Evolutionary conservation across 225 moss, liverwort and hornwort genomes (phyloP).

Genomic region (Climacium dendroides): DNA sequence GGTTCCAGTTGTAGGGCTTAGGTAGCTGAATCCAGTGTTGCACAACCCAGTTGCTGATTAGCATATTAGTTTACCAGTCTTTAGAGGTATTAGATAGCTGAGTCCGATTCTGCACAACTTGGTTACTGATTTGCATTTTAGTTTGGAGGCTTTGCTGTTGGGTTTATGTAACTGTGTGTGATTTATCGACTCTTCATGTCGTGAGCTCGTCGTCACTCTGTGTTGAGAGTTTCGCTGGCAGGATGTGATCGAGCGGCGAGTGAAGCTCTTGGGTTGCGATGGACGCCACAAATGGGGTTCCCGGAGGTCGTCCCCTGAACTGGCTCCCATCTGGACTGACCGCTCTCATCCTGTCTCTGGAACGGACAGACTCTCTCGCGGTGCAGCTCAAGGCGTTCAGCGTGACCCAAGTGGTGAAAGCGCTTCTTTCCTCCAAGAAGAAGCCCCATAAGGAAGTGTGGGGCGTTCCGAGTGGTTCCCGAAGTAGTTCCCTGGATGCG

Average conservation of each 20-base stretch:
- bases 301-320: conserved; percentile 12
- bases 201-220: not conserved
- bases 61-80: not conserved
- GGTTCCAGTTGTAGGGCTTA: not conserved
- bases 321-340: conserved; percentile 40
- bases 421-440: conserved; percentile 15
- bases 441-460: not conserved
- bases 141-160: not conserved
- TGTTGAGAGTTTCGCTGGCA: not conserved
- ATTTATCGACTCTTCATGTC: not conserved
- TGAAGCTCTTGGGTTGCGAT: conserved; percentile 5
- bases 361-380: conserved; percentile 22
- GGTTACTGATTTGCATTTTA: not conserved
- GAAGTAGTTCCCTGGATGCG: conserved; percentile 11
- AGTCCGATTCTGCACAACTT: not conserved
- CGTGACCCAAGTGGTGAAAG: conserved; percentile 35
- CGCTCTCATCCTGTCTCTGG: conserved; percentile 21
- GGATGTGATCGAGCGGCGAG: conserved; percentile 1
- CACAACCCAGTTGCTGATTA: not conserved
- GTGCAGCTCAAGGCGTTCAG: conserved; percentile 41
- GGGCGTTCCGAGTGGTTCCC: not conserved
- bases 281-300: conserved; percentile 17
- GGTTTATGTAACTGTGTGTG: not conserved
- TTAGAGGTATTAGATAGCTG: not conserved
- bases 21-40: not conserved